A percentile compares a stretch with the other conserved stretches of the same genome.
Evolutionary conservation across 495 filamentous ascomycete genomes (phyloP).

Genomic region (Jackrogersella multiformis): DNA sequence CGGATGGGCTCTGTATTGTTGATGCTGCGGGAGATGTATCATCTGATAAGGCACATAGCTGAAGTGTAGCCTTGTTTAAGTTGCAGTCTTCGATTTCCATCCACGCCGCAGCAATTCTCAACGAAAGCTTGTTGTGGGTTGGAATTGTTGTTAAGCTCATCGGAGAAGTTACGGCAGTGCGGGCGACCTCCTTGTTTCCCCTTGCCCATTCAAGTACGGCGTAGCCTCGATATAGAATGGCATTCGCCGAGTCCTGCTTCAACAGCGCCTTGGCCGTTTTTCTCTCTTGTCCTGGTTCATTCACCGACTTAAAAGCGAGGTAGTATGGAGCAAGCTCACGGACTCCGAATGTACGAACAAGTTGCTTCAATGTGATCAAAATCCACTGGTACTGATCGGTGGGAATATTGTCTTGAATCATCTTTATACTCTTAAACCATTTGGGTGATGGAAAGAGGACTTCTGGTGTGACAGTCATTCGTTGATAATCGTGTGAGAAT

Average conservation of each 20-base stretch:
- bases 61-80: conserved; percentile 55
- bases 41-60: conserved; percentile 49
- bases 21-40: background rate
- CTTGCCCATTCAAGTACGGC: conserved; percentile 74
- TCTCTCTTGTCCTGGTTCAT: conserved; percentile 64
- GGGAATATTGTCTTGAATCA: conserved; percentile 38
- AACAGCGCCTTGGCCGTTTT: conserved; percentile 78
- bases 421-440: conserved; percentile 54
- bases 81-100: conserved; percentile 64
- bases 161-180: conserved; percentile 69
- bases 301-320: conserved; percentile 72
- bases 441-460: conserved; percentile 47
- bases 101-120: conserved; percentile 63
- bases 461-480: conserved; percentile 47
- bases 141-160: conserved; percentile 26
- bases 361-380: conserved; percentile 61
- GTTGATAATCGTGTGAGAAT: conserved; percentile 48
- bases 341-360: conserved; percentile 56
- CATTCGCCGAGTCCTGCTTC: conserved; percentile 69
- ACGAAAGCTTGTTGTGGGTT: conserved; percentile 16
- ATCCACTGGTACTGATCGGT: conserved; percentile 57
- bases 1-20: conserved; percentile 10
- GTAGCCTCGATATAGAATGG: conserved; percentile 80
- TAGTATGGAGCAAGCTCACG: conserved; percentile 73
- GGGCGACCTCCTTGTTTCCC: conserved; percentile 62